phyloP scores from a whole-genome alignment of 192 early-diverging fungal species.

The Coemansia sp. region DNA sequence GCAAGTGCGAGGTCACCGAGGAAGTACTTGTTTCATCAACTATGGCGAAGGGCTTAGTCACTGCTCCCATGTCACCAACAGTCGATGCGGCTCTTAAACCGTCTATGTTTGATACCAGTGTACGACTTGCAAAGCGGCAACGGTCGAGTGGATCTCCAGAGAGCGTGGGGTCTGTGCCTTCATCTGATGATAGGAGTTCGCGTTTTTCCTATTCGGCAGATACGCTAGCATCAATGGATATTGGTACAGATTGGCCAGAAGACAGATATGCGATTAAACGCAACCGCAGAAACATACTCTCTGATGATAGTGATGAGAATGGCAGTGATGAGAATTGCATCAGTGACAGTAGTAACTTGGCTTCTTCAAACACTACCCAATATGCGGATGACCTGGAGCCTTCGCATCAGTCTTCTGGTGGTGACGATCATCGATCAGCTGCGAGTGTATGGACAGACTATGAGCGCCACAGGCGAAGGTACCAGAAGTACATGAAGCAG shows the following conservation, averaged over 20 bases:
- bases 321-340: background rate
- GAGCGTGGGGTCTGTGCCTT: background rate
- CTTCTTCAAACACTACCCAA: background rate
- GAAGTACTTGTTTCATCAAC: background rate
- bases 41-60: no score
- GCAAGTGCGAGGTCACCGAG: background rate
- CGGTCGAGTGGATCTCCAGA: no score
- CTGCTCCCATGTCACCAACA: no score
- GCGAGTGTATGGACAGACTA: constrained; percentile 12
- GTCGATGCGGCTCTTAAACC: no score
- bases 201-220: background rate
- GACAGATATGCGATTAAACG: background rate
- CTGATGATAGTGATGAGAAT: background rate
- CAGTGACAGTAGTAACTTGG: background rate
- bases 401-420: background rate
- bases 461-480: constrained; percentile 15
- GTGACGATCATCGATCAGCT: background rate
- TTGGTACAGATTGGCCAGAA: background rate
- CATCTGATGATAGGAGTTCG: background rate
- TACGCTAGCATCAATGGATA: background rate
- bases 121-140: no score
- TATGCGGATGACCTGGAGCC: background rate
- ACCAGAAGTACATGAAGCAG: constrained; percentile 24
- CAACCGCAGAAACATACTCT: background rate
- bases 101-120: no score